Base-by-base conservation (phyloP, 2,329 filamentous ascomycete species). In the Neonectria ditissima region DNA sequence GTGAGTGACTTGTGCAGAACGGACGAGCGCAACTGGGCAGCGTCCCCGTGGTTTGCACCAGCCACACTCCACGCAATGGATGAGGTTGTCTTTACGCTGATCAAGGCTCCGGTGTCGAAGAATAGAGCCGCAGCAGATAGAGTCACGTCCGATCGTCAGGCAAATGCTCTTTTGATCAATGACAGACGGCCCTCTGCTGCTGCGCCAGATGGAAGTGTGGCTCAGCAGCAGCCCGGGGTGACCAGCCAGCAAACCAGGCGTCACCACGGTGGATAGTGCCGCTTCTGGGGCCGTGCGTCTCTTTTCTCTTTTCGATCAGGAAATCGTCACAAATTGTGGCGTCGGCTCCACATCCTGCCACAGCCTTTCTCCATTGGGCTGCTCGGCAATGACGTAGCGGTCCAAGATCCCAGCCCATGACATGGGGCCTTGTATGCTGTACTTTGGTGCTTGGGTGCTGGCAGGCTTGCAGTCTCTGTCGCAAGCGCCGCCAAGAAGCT, bases 321-420 rank as follows among this genome's bases (percentile, higher is more conserved):
- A 56, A 11, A 50, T 48, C 59, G 59, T 62, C 59, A 58, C 54
- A 24, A 43, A 41, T 65, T 48, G 56, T 60, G 51, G 63, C 63
- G 63, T 50, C 26, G 16, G 22, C 60, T n/a, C 54, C 59, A 60
- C 50, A n/a, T 30, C 14, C 22, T 22, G 44, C 44, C 54, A 28
- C 44, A 48, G 16, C 20, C 41, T 52, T 37, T 13, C 26, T 41
- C 37, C n/a, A 65, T 55, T 67, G 51, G 58, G 47, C 32, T 14
- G 18, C 14, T 59, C 58, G 58, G 65, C 52, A 45, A 71, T 71
- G 69, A 71, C 69, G 69, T 71, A 70, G 55, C 24, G 47, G 5
- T 18, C 47, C 26, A 41, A 20, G 37, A 16, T 37, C 16, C n/a
- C n/a, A 50, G 3, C 50, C 56, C 47, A 59, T 59, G 56, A 59